Percentiles rank a stretch among this genome's conserved stretches.
phyloP scores from a whole-genome alignment of 2,329 filamentous ascomycete genomes.

The Epicoccum nigrum region DNA sequence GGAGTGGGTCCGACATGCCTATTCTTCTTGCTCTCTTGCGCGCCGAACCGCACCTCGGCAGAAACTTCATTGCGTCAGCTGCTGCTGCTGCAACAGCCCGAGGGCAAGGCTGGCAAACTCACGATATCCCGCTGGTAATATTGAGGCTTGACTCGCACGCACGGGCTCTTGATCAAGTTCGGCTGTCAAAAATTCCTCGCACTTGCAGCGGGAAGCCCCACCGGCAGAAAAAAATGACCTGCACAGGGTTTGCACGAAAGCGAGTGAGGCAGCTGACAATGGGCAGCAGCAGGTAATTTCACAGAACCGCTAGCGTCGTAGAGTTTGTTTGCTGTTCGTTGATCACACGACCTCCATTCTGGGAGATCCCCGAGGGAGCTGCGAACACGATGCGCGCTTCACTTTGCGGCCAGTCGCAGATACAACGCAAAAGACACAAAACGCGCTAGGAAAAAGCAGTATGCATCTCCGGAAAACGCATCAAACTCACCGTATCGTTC shows the following conservation, averaged over 20 bases:
- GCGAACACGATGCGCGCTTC: not conserved
- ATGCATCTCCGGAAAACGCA: not conserved
- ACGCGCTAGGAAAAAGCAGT: not conserved
- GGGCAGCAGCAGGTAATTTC: not conserved
- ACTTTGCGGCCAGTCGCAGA: not conserved
- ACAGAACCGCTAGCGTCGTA: not conserved
- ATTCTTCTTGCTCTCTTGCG: conserved; percentile 10
- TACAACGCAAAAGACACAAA: not conserved
- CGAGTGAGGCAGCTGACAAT: conserved; percentile 6
- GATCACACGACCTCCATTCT: conserved; percentile 5
- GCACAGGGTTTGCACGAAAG: conserved; percentile 6
- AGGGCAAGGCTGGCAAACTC: conserved; percentile 8
- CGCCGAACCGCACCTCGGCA: conserved; percentile 19
- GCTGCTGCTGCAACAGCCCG: not conserved
- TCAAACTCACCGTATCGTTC: conserved; percentile 16
- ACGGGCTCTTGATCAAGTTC: conserved; percentile 4
- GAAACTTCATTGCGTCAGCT: not conserved
- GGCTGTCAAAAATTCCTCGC: conserved; percentile 17
- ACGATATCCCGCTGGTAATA: no score
- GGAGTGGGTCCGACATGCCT: conserved; percentile 3
- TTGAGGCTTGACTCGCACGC: conserved; percentile 8
- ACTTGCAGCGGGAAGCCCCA: conserved; percentile 18
- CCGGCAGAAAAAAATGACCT: conserved; percentile 19
- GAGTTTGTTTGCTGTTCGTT: not conserved
- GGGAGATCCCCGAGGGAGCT: conserved; percentile 6